Conservation (phyloP, 352 stramenopile genomes). For the Blastocystis sp. region DNA sequence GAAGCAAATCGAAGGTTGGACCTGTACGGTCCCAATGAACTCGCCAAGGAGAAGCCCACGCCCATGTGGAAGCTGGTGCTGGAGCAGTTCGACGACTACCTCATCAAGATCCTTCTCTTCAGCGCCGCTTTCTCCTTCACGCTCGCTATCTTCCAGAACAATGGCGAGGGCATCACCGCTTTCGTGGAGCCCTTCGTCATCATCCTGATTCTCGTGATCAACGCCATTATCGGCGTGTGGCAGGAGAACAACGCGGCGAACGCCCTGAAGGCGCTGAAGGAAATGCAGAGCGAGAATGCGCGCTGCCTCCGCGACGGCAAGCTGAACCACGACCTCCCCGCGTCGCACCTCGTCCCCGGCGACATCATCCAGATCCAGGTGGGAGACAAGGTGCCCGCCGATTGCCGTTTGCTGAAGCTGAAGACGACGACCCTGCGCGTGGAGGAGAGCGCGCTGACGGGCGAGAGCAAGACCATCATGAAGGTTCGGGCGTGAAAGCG, state of each 20-base stretch:
- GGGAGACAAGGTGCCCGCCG: constrained; percentile 92
- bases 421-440: constrained; percentile 88
- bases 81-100: constrained; percentile 95
- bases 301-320: constrained; percentile 69
- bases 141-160: constrained; percentile 84
- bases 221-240: constrained; percentile 92
- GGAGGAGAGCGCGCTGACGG: constrained; percentile 93
- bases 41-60: constrained; percentile 83
- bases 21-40: constrained; percentile 80
- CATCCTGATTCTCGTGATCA: constrained; percentile 89
- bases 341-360: constrained; percentile 88
- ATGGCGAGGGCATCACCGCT: constrained; percentile 80
- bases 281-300: constrained; percentile 87
- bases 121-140: constrained; percentile 88
- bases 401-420: constrained; percentile 87
- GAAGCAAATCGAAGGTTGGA: not conserved
- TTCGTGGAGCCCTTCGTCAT: constrained; percentile 97
- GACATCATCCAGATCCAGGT: constrained; percentile 93
- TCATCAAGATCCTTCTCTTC: constrained; percentile 92
- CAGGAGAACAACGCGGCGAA: constrained; percentile 88
- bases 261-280: constrained; percentile 89
- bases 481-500: constrained; percentile 80
- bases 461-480: constrained; percentile 87
- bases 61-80: constrained; percentile 88
- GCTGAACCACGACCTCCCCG: constrained; percentile 76